Base-by-base conservation (phyloP, 23 red algal genomes). In the Cyanidiococcus yangmingshanensis region DNA sequence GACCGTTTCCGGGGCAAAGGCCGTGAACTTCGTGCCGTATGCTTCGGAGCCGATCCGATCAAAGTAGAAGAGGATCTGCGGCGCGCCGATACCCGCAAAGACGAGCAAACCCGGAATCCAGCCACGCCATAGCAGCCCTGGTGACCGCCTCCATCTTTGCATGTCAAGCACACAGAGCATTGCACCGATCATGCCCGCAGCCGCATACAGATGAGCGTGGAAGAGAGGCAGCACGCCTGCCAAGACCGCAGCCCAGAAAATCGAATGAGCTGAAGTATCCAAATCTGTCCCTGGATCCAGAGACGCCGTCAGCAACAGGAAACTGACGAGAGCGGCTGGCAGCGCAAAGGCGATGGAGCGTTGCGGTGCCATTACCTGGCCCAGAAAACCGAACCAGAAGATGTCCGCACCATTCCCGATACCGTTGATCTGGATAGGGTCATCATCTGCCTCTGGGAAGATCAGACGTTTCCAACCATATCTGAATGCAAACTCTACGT, bases 201-300 rank as follows among this genome's bases (percentile, higher is more conserved):
- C 79, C 1, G 39, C 57, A n/a, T 68, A 35, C 67, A 59, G 57
- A 36, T 68, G 58, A 39, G 57, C 57, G 17, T 51, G 36, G 27
- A 50, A 59, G 29, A 81, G 58, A 31, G 79, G 25, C 67, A 81
- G 39, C 37, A 81, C 18, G 37, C 79, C 79, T 0, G 30, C 39
- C 29, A 57, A 16, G 50, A 57, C 50, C 16, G 50, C 50, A 15
- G 50, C 50, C 16, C 16, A 15, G 50, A n/a, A 15, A n/a, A 57
- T 57, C 16, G 16, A 16, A n/a, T n/a, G n/a, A n/a, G n/a, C n/a
- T n/a, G n/a, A n/a, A n/a, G n/a, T n/a, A n/a, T n/a, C n/a, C n/a
- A n/a, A n/a, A 15, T 57, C 50, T n/a, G 50, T 15, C 16, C 50
- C 16, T 57, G 15, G 50, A 16, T 57, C 50, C n/a, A 57, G n/a